phyloP scores from a whole-genome alignment of 257 asterid genomes.

The Datura wrightii region DNA sequence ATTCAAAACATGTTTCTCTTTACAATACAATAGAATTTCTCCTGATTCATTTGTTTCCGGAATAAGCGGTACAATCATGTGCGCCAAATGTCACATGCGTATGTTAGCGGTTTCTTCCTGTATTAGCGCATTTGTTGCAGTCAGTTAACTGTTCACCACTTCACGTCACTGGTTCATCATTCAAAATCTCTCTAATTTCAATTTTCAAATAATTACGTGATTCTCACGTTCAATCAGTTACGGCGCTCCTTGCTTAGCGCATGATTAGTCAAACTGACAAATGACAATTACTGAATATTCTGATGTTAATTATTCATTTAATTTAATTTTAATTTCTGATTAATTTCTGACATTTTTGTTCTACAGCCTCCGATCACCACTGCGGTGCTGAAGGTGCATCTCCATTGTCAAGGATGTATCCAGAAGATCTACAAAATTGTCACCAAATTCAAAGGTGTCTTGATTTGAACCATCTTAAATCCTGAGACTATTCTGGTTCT shows the following conservation, averaged over 20 bases:
- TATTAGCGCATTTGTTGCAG: slow-evolving; percentile 34
- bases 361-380: slow-evolving; percentile 64
- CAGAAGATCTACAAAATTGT: slow-evolving; percentile 64
- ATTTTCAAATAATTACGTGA: slow-evolving; percentile 22
- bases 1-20: neutral
- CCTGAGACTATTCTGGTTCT: too few species aligned
- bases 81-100: neutral
- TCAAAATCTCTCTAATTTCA: neutral
- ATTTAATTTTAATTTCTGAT: neutral
- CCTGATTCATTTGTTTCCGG: slow-evolving; percentile 25
- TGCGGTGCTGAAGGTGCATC: slow-evolving; percentile 62
- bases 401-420: slow-evolving; percentile 91
- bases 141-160: neutral
- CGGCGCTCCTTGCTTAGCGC: neutral
- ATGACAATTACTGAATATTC: neutral
- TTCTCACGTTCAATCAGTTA: slow-evolving; percentile 14
- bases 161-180: neutral
- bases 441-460: slow-evolving; percentile 65
- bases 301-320: neutral
- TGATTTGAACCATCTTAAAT: neutral
- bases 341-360: neutral
- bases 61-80: slow-evolving; percentile 19
- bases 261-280: neutral
- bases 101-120: slow-evolving; percentile 32
- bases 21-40: neutral